Base-by-base conservation (phyloP, 495 filamentous ascomycete genomes). In the Penicillium canescens region DNA sequence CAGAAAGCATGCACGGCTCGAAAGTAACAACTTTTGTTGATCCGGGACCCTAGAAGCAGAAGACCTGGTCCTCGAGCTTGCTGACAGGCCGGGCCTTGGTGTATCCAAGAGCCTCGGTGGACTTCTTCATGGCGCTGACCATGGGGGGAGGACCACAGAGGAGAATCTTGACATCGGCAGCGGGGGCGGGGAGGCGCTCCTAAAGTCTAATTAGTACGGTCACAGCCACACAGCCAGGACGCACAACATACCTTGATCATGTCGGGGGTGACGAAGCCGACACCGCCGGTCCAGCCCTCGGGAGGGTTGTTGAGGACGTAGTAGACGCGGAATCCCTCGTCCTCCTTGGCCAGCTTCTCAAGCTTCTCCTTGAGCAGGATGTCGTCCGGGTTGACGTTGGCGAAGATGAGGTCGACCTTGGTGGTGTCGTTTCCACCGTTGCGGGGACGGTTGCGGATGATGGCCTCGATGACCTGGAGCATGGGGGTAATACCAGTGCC, bases 401-500 rank as follows among this genome's bases (percentile, higher is more conserved):
- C 94, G 64, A 97, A 98, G 64, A 98, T 89, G 51, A 98, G 74
- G 64, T 96, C 90, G 12, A 98, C 84, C 80, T 96, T 76, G 50
- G 94, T 98, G 55, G 74, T 84, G 70, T 98, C 92, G 46, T 84
- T 89, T 9, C 86, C 79, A 38, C 86, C 77, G 58, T 80, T 77
- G 53, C 76, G 74, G 49, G 80, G 79, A 64, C 92, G 82, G 53
- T 90, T 90, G 62, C 92, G 81, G 56, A 96, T 82, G 55, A 98
- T 91, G 38, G 94, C 94, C 59, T 89, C 83, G 61, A 96, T 85
- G 54, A 98, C 84, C 79, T 98, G 93, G 55, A 96, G 79, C 93
- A 98, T 98, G 36, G 93, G 93, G 23, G 93, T 98, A 73, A 98
- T 97, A 61, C 94, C 94, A 12, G 94, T 98, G 46, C 94, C 94